A percentile compares a stretch with the other conserved stretches of the same genome.
Evolutionary conservation across 2,329 filamentous ascomycete genomes (phyloP).

Genomic region (Epicoccum sorghinum): DNA sequence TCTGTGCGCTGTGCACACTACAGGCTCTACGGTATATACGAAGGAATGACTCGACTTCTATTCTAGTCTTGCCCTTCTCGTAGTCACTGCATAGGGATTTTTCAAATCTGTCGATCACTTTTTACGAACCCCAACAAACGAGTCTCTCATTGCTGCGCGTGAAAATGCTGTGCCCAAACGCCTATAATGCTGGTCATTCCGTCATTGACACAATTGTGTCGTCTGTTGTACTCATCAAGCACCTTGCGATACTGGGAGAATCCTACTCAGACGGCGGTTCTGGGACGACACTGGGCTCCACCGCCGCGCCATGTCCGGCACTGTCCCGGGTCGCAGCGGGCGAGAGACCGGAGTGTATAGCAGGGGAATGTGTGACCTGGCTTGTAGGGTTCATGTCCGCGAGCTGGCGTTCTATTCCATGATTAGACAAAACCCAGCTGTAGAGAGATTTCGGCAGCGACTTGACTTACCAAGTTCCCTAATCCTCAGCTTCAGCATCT

Average conservation of each 20-base stretch:
- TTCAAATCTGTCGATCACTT: too few relatives aligned
- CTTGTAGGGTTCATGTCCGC: constrained; percentile 40
- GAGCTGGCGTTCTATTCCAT: constrained; percentile 41
- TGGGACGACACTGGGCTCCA: neutral
- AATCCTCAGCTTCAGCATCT: constrained; percentile 79
- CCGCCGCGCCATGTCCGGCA: constrained; percentile 8
- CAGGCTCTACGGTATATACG: too few relatives aligned
- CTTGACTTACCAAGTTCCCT: constrained; percentile 68
- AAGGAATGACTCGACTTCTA: too few relatives aligned
- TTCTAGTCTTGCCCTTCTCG: too few relatives aligned
- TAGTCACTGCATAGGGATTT: too few relatives aligned
- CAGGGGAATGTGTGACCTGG: constrained; percentile 40
- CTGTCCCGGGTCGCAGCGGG: constrained; percentile 19
- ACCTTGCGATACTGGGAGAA: neutral
- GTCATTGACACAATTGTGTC: neutral
- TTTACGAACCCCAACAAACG: too few relatives aligned
- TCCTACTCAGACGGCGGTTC: too few relatives aligned
- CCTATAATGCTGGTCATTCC: constrained; percentile 16
- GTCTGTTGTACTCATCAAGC: neutral
- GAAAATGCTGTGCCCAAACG: constrained; percentile 11
- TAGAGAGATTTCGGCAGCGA: neutral
- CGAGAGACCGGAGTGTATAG: constrained; percentile 33
- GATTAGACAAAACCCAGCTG: neutral
- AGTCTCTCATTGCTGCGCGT: neutral
- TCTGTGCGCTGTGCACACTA: too few relatives aligned